A percentile compares a stretch with the other conserved stretches of the same genome.
Conservation (phyloP, 2,329 filamentous ascomycete species). For the Cadophora sp. region DNA sequence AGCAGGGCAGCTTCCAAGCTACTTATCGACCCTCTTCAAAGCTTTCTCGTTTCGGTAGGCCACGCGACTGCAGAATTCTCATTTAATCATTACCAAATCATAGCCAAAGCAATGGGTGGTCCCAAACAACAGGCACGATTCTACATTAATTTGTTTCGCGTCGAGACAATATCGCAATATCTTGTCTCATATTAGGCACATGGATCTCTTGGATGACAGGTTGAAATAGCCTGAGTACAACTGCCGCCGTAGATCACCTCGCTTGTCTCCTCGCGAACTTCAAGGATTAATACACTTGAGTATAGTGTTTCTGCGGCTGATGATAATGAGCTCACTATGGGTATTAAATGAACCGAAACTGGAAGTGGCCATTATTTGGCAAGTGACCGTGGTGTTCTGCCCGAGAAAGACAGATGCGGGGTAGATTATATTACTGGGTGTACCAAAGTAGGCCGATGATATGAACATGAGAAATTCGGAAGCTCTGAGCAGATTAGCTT, state of each 20-base stretch:
- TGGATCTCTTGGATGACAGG: background rate
- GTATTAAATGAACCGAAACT: conserved; percentile 1
- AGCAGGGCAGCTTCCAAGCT: background rate
- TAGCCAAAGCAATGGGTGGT: no score
- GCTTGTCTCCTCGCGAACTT: background rate
- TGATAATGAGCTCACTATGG: background rate
- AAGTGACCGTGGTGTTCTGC: background rate
- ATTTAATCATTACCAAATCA: background rate
- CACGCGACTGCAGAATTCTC: background rate
- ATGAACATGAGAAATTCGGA: no score
- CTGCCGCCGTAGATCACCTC: conserved; percentile 3
- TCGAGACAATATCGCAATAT: background rate
- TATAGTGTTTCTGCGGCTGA: background rate
- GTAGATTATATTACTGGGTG: background rate
- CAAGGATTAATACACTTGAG: background rate
- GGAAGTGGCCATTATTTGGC: background rate
- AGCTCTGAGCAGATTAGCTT: no score
- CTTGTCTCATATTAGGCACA: conserved; percentile 2
- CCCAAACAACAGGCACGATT: background rate
- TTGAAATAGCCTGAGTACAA: conserved; percentile 8
- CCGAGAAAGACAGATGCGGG: background rate
- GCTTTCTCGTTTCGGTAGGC: background rate
- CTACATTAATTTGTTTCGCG: background rate
- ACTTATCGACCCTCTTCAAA: background rate
- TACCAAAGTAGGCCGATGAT: background rate